Percentiles rank a stretch among this genome's conserved stretches.
Conservation (phyloP, 2,329 filamentous ascomycete genomes). For the Phaeosphaeriaceae sp. region DNA sequence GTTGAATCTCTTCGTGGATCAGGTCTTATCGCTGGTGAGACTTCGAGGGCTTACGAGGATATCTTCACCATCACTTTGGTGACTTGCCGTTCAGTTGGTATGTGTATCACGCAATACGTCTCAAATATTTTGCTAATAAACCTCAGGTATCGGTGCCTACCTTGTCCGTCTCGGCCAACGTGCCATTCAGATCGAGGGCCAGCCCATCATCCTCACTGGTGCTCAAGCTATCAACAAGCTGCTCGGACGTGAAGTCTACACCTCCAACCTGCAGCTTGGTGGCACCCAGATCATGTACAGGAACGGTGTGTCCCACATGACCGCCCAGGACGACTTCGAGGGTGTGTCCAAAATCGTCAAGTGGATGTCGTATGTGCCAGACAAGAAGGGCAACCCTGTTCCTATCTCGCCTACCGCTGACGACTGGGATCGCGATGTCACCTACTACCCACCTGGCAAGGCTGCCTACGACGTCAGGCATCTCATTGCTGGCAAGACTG, state of each 20-base stretch:
- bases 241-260: conserved; percentile 97
- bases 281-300: conserved; percentile 99
- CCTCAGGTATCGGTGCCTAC: conserved; percentile 91
- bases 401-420: conserved; percentile 90
- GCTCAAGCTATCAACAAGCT: conserved; percentile 98
- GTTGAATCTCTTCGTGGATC: conserved; percentile 97
- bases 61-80: conserved; percentile 98
- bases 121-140: conserved; percentile 41
- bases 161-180: conserved; percentile 97
- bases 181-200: conserved; percentile 98
- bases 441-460: conserved; percentile 81
- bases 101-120: conserved; percentile 11
- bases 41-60: conserved; percentile 95
- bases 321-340: conserved; percentile 95
- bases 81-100: conserved; percentile 95
- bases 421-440: conserved; percentile 90
- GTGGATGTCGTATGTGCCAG: conserved; percentile 96
- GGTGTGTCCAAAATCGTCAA: conserved; percentile 97
- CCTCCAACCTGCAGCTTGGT: conserved; percentile 97
- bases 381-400: conserved; percentile 90
- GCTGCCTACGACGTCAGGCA: conserved; percentile 91
- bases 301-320: conserved; percentile 99
- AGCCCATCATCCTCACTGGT: conserved; percentile 98
- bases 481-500: conserved; percentile 88
- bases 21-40: conserved; percentile 97